Evolutionary conservation across 768 basidiomycete species (phyloP).

Genomic region (Infundibulicybe gibba): DNA sequence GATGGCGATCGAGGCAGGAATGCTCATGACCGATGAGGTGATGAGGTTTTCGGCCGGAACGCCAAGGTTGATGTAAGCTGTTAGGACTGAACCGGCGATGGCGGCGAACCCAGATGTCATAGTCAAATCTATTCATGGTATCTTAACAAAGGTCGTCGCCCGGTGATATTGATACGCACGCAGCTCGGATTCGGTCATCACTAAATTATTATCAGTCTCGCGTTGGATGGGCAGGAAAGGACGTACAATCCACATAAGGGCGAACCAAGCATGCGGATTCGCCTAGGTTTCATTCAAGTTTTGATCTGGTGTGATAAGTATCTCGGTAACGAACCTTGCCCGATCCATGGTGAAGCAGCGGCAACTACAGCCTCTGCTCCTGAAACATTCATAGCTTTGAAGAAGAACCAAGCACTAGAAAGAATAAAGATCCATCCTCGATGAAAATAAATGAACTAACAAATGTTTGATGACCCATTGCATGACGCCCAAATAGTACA

Average conservation of each 20-base stretch:
- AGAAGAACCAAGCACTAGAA: constrained; percentile 85
- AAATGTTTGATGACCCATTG: constrained; percentile 90
- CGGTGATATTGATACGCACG: constrained; percentile 29
- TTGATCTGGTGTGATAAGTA: neutral
- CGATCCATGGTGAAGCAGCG: constrained; percentile 90
- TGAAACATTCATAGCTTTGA: constrained; percentile 88
- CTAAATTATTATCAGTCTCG: constrained; percentile 12
- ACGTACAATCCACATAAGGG: constrained; percentile 69
- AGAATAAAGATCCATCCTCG: constrained; percentile 1
- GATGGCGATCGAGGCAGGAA: constrained; percentile 91
- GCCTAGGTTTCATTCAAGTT: constrained; percentile 17
- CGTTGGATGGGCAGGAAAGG: too few relatives aligned
- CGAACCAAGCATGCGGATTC: constrained; percentile 84
- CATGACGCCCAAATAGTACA: constrained; percentile 90
- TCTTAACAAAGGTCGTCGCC: neutral
- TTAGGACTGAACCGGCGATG: constrained; percentile 87
- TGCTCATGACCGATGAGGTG: constrained; percentile 92
- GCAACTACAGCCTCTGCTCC: constrained; percentile 94
- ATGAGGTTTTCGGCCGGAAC: constrained; percentile 78
- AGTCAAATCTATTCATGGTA: constrained; percentile 44
- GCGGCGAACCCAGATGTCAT: constrained; percentile 96
- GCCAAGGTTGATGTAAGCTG: constrained; percentile 77
- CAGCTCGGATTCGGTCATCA: constrained; percentile 85
- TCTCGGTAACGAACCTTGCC: constrained; percentile 51
- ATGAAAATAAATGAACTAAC: constrained; percentile 33